These are phyloP conservation scores for Lindgomyces ingoldianus DNA, from an alignment of 495 filamentous ascomycete species.

Conservation along the genomic window DNA sequence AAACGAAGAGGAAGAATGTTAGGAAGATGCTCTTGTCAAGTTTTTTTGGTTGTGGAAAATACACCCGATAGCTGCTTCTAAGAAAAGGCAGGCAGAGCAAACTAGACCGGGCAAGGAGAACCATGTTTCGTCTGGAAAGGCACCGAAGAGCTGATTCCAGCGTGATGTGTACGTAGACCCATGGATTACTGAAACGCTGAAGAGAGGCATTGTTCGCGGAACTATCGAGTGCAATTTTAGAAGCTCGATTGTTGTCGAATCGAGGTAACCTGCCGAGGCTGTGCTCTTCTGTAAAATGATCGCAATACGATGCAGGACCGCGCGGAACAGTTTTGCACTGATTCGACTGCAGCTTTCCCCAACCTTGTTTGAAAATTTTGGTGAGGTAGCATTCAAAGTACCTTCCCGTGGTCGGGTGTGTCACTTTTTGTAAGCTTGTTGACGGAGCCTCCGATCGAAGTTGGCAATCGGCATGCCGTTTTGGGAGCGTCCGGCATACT, in stretches of 20 bases:
- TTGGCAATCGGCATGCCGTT: neutral
- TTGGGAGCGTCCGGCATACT: neutral
- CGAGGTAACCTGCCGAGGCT: neutral
- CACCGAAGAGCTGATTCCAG: neutral
- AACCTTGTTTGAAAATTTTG: no score
- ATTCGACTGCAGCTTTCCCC: neutral
- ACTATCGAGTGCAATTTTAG: neutral
- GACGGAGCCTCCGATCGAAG: no score
- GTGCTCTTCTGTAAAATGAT: neutral
- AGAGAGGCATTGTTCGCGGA: neutral
- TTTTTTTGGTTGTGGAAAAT: no score
- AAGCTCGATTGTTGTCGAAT: no score
- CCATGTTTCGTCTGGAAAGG: neutral
- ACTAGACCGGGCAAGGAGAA: neutral
- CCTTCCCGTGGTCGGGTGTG: neutral
- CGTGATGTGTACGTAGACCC: neutral
- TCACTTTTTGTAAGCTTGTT: neutral
- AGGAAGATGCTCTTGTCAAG: no score
- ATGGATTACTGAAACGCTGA: neutral
- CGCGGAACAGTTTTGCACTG: neutral
- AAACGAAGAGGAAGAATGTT: no score
- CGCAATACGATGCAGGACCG: neutral
- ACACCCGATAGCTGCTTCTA: no score
- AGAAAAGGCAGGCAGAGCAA: no score
- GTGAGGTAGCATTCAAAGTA: neutral